Evolutionary conservation across 805 yeast species (phyloP).

Genomic region (Jamesozyma rosinii): DNA sequence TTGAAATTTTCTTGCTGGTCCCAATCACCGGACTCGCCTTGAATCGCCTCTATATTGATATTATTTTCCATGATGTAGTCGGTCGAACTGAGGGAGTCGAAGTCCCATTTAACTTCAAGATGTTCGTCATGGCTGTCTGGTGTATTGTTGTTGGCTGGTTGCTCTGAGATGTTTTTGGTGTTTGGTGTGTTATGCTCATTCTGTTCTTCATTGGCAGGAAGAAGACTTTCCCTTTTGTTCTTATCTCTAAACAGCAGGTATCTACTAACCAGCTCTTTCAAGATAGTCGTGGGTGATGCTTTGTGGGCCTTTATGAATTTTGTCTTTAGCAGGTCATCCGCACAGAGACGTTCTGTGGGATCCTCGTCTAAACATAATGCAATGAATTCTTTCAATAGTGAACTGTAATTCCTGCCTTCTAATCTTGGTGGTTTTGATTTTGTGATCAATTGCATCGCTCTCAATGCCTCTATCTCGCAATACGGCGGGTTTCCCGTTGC

Average conservation of each 20-base stretch:
- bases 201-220: slow-evolving; percentile 12
- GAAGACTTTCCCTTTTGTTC: slow-evolving; percentile 41
- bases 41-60: slow-evolving; percentile 37
- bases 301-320: slow-evolving; percentile 61
- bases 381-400: slow-evolving; percentile 71
- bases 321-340: slow-evolving; percentile 72
- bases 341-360: slow-evolving; percentile 78
- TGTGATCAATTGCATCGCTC: slow-evolving; percentile 91
- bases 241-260: slow-evolving; percentile 71
- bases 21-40: slow-evolving; percentile 26
- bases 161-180: neutral
- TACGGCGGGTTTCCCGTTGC: slow-evolving; percentile 98
- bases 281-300: slow-evolving; percentile 45
- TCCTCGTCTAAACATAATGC: slow-evolving; percentile 91
- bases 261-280: slow-evolving; percentile 68
- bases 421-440: slow-evolving; percentile 89
- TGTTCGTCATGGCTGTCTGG: slow-evolving; percentile 19
- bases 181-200: neutral
- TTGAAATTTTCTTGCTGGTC: slow-evolving; percentile 21
- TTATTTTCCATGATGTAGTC: slow-evolving; percentile 70
- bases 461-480: slow-evolving; percentile 85
- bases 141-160: neutral
- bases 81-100: slow-evolving; percentile 66
- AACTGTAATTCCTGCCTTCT: slow-evolving; percentile 79
- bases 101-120: slow-evolving; percentile 72